Conservation (phyloP, 2,329 filamentous ascomycete species). For the Beauveria sp. region DNA sequence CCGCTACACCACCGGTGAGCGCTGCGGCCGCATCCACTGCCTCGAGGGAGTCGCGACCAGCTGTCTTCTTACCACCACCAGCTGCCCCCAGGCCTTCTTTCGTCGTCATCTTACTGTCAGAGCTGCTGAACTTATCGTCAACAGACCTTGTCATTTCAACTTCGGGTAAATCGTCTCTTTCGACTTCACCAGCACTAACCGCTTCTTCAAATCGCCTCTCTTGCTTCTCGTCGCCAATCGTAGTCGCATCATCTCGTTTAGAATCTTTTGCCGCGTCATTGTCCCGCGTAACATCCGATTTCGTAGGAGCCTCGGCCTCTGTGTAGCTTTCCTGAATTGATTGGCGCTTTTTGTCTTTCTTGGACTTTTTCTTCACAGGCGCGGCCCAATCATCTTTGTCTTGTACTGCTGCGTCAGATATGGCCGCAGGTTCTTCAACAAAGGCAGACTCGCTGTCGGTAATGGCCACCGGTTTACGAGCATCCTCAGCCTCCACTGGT, state of each 20-base stretch:
- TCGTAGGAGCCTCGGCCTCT: constrained; percentile 8
- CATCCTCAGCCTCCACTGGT: background rate
- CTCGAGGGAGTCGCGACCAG: constrained; percentile 2
- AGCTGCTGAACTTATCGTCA: constrained; percentile 10
- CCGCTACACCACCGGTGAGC: constrained; percentile 24
- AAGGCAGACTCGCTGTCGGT: background rate
- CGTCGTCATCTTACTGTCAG: constrained; percentile 6
- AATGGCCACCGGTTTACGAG: background rate
- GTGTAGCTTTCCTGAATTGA: constrained; percentile 12
- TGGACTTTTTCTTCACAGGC: constrained; percentile 18
- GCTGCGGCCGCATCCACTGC: constrained; percentile 20
- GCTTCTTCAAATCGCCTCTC: constrained; percentile 9
- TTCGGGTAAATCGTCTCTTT: constrained; percentile 7
- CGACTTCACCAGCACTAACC: constrained; percentile 12
- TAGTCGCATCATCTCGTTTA: constrained; percentile 1
- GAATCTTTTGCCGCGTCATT: constrained; percentile 14
- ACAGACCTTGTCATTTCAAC: constrained; percentile 12
- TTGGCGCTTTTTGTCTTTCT: constrained; percentile 31
- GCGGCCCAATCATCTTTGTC: constrained; percentile 1
- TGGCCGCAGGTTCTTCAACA: background rate
- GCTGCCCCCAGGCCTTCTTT: background rate
- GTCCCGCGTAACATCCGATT: constrained; percentile 17
- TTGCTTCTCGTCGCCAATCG: constrained; percentile 10
- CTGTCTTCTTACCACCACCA: background rate
- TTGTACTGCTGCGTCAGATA: background rate